Base-by-base conservation (phyloP, 768 basidiomycete genomes). In the Boletus insuetus region DNA sequence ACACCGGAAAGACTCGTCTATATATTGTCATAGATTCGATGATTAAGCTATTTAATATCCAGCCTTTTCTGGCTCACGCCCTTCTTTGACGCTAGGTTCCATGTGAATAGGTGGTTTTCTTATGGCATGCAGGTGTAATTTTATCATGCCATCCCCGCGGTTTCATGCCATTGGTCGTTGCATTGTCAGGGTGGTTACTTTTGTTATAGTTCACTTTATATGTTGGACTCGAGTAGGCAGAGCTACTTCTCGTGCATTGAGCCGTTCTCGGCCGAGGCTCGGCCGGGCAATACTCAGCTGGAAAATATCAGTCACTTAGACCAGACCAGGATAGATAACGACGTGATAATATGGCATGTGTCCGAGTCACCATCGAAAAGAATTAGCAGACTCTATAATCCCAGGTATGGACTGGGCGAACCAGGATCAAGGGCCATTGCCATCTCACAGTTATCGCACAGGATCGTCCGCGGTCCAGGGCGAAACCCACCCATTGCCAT, bases 171-270 rank as follows among this genome's bases (percentile, higher is more conserved):
- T 56, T 53, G 63, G 57, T 55, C 44, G 39, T 34, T 49, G 51
- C 39, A 54, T 19, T 51, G 26, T 55, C 47, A 58, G 53, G 43
- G 46, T 62, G 64, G 32, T 61, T 44, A 24, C n/a, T 39, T 59
- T 54, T 52, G 51, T 65, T 68, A 68, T 65, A 58, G 53, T 52
- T 68, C 46, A 64, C 42, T 40, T 65, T 62, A 68, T 65, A 37
- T 47, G 55, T 51, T 51, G 54, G 58, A 51, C 56, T 51, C 26
- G 43, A 42, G 53, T 48, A 42, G 53, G 40, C 26, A 60, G 53
- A 51, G 34, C 45, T 22, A 29, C 38, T 26, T 22, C 20, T 47
- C 29, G 41, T 24, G 17, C 20, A 24, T 53, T 19, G n/a, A 38
- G 34, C 34, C 35, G 17, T 44, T 26, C 26, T 26, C 26, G 26